These are phyloP conservation scores for Phytophthora crassamura DNA, from an alignment of 352 stramenopile species.

Conservation along the genomic window DNA sequence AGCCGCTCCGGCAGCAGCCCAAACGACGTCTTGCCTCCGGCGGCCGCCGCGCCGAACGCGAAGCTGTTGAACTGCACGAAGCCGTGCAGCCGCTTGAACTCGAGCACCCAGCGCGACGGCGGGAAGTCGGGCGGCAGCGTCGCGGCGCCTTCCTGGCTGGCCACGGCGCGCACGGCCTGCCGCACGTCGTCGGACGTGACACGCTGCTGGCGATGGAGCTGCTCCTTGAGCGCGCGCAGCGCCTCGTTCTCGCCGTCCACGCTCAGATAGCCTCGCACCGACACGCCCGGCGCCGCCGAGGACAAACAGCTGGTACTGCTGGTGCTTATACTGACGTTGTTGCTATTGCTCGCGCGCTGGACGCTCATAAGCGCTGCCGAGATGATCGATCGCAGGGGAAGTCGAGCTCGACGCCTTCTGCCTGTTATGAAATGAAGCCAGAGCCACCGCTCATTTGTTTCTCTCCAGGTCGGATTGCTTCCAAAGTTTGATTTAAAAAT, in stretches of 20 bases:
- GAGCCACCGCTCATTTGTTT: no score
- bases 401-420: no score
- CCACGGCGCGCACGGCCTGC: slow-evolving; percentile 50
- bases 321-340: no score
- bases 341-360: no score
- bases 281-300: not conserved
- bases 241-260: slow-evolving; percentile 48
- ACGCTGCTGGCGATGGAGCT: slow-evolving; percentile 47
- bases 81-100: slow-evolving; percentile 59
- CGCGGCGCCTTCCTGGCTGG: slow-evolving; percentile 42
- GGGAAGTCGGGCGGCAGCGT: slow-evolving; percentile 55
- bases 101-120: slow-evolving; percentile 49
- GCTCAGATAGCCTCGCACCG: slow-evolving; percentile 34
- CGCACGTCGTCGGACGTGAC: slow-evolving; percentile 64
- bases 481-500: no score
- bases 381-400: no score
- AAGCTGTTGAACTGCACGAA: slow-evolving; percentile 47
- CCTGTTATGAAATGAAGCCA: no score
- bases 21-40: slow-evolving; percentile 9
- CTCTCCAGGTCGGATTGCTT: no score
- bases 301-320: no score
- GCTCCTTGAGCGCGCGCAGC: slow-evolving; percentile 43
- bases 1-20: slow-evolving; percentile 22
- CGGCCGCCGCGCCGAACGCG: slow-evolving; percentile 1
- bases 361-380: no score